These are phyloP conservation scores for Pseudopithomyces maydicus DNA, from an alignment of 2,329 filamentous ascomycete species.

Conservation along the genomic window DNA sequence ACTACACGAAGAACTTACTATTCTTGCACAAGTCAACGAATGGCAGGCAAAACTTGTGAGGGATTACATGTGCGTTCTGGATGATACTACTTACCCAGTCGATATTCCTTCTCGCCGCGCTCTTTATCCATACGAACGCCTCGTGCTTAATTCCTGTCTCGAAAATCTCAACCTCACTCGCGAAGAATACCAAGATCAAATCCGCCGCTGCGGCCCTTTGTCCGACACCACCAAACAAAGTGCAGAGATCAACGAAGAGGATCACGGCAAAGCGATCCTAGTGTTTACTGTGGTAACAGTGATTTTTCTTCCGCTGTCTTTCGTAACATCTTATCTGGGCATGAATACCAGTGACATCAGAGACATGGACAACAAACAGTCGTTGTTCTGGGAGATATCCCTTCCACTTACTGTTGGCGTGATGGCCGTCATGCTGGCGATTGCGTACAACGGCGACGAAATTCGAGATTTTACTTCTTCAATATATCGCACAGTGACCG, in stretches of 20 bases:
- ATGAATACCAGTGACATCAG: conserved; percentile 50
- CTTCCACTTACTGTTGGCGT: conserved; percentile 34
- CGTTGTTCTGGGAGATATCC: conserved; percentile 47
- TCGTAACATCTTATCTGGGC: conserved; percentile 50
- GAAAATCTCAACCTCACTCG: conserved; percentile 22
- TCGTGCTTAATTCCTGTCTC: conserved; percentile 28
- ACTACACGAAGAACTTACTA: conserved; percentile 35
- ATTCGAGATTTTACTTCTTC: conserved; percentile 20
- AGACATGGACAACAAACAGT: conserved; percentile 46
- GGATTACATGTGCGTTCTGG: conserved; percentile 30
- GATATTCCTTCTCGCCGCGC: conserved; percentile 23
- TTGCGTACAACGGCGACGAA: conserved; percentile 37
- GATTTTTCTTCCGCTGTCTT: conserved; percentile 52
- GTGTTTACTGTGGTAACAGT: conserved; percentile 53
- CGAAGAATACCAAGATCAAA: conserved; percentile 32
- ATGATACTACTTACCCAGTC: conserved; percentile 29
- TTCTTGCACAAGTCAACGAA: conserved; percentile 27
- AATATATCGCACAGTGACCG: conserved; percentile 19
- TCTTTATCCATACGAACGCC: conserved; percentile 28
- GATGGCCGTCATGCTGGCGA: conserved; percentile 28
- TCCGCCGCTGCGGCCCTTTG: conserved; percentile 32
- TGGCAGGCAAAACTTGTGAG: conserved; percentile 34
- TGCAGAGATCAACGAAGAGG: conserved; percentile 42
- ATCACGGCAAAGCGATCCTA: conserved; percentile 50
- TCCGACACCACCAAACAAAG: conserved; percentile 40